Evolutionary conservation across 2,329 filamentous ascomycete species (phyloP), one percentile per base, ranked within the genome.

Genomic region (Fusarium coicis): DNA sequence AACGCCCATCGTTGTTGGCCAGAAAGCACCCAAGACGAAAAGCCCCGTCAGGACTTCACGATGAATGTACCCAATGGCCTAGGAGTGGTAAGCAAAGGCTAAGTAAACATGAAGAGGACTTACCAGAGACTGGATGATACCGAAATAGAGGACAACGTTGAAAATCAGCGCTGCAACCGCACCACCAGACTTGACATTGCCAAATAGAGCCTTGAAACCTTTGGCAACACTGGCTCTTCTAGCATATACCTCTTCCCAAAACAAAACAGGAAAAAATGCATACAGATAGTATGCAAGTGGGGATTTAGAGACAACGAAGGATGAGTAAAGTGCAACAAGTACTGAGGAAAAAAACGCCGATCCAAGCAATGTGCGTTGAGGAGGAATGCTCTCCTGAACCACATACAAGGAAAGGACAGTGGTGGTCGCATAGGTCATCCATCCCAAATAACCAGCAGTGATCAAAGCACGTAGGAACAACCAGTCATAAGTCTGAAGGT

Each of bases 401-500:
- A 99, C 94, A 81, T 97, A 94, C 58, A 95, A 85, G 79, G 97
- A 93, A 70, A 98, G 87, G 53, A 98, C 95, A 0, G 93, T 97
- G 2, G 94, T 96, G 56, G 97, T 85, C 4, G 95, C 94, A 81
- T 95, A 99, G 2, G 93, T 92, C 79, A 98, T 97, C 96, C 96
- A 99, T 26, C 96, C 96, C 12, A 98, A 84, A 78, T 98, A 99
- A 23, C 96, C 96, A 18, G 93, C 80, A 4, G 96, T 98, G 67
- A 99, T 93, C 55, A 99, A 87, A 4, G 94, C 93, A 68, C 96
- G 89, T 40, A 99, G 85, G 83, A 99, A 99, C 5, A 99, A 87
- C 96, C 96, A 99, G 84, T 99, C 96, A 78, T 99, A 99, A 0
- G 95, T 99, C 82, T 99, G 96, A 32, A 99, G 87, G 80, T 99